Evolutionary conservation across 441 rosid genomes (phyloP), one percentile per base, ranked within the genome.

Genomic region (Biscutella laevigata): DNA sequence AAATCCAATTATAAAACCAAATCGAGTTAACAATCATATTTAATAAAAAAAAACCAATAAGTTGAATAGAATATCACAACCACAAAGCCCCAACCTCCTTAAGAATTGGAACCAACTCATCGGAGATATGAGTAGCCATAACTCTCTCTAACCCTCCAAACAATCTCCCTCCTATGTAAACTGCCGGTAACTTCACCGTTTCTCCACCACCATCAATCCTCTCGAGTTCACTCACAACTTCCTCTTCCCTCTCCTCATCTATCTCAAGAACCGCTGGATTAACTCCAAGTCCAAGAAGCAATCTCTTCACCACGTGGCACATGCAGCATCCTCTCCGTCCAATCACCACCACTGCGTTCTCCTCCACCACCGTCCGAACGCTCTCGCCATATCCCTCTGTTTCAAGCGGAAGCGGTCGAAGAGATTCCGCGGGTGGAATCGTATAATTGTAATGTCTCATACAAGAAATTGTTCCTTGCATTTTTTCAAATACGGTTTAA

Each of bases 81-180:
- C 96, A 88, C 41, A 88, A 67, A 65, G 95, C 97, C 14, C 90
- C 84, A 5, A 80, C 95, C 8, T 73, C 77, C 53, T 84, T 83
- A 67, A 88, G 62, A 49, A 80, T 72, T 7, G 97, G 94, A 58
- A 85, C 90, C 68, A 88, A 66, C 29, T 86, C 95, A 50, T 92
- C 95, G 0, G 94, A 71, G 45, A 86, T 86, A 80, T 86, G 97
- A 47, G 83, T 68, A 2, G 95, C 70, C 80, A 88, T 81, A 33
- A 88, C 80, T 47, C 71, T 82, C 44, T 88, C 97, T 33, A 88
- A 65, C 35, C 97, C 97, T 24, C 97, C 97, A 30, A 88, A 81
- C 72, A 85, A 46, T 44, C 72, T 77, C 12, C 97, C 97, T 2
- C 97, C 95, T 0, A 88, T 66, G 4, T 78, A 88, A 30, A 88